Percentiles rank a stretch among this genome's conserved stretches.
Evolutionary conservation across 2,329 filamentous ascomycete genomes (phyloP).

Genomic region (Beauveria caledonica): DNA sequence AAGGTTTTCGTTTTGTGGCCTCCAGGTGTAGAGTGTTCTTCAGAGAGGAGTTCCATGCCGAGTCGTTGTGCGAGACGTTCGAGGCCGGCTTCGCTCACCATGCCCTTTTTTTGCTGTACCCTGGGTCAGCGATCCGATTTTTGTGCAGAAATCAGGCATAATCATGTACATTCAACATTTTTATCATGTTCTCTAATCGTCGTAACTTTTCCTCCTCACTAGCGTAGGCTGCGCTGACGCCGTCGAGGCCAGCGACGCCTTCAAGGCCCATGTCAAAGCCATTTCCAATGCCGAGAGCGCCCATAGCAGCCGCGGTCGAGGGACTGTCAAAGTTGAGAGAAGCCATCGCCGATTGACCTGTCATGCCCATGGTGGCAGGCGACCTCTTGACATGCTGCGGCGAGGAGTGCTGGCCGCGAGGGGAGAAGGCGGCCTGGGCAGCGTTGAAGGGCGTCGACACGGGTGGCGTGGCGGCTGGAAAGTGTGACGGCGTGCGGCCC

Average conservation of each 20-base stretch:
- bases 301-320: constrained; percentile 53
- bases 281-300: constrained; percentile 41
- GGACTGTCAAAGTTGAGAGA: constrained; percentile 57
- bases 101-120: constrained; percentile 41
- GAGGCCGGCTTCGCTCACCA: constrained; percentile 68
- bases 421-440: constrained; percentile 51
- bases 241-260: constrained; percentile 38
- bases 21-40: constrained; percentile 39
- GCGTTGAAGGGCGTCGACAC: constrained; percentile 57
- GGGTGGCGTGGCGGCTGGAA: constrained; percentile 52
- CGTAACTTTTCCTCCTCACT: constrained; percentile 48
- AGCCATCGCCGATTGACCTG: constrained; percentile 36
- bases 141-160: constrained; percentile 13
- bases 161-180: constrained; percentile 36
- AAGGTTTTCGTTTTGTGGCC: constrained; percentile 45
- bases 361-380: constrained; percentile 45
- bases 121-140: constrained; percentile 6
- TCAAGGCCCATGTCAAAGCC: constrained; percentile 46
- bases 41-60: constrained; percentile 57
- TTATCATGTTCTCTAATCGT: constrained; percentile 44
- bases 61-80: constrained; percentile 59
- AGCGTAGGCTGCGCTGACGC: constrained; percentile 29
- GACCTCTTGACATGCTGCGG: constrained; percentile 59
- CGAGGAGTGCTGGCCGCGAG: constrained; percentile 48
- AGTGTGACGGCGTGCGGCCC: constrained; percentile 42